Evolutionary conservation across 176 grass and related monocot genomes (phyloP), one percentile per base, ranked within the genome.

Genomic region (Cocos nucifera): DNA sequence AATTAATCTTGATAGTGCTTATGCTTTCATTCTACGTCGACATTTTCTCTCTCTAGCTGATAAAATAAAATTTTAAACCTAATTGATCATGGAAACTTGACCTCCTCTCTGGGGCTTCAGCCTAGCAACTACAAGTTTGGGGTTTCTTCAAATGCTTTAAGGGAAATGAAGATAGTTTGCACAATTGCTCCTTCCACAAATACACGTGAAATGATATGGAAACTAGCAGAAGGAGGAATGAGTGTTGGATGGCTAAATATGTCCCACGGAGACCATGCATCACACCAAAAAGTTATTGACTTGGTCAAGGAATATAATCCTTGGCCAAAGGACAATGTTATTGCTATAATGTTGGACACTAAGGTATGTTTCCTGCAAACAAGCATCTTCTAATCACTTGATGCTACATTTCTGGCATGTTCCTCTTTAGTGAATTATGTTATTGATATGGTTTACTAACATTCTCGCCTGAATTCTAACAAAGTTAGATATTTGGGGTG

Each of bases 151-250:
- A 63, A 48, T 63, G 2, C 8, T 63, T 2, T 5, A 19, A 63
- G 18, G 61, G 52, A 65, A 51, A 65, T 49, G 25, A 65, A 52
- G 15, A 65, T 52, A 65, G 62, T 65, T 8, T 65, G 62, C 49
- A 65, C 62, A 51, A 65, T 65, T 65, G 62, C 49, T 25, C 62
- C 48, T 0, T 65, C 62, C 0, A 24, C 20, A 9, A 65, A 65
- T 19, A 21, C 1, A 1, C 48, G 4, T 12, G 62, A 65, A 15
- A 65, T 65, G 62, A 65, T 65, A 65, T 65, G 48, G 62, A 65
- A 65, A 65, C 21, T 65, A 14, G 62, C 62, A 25, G n/a, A n/a
- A n/a, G 48, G 48, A 26, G 62, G 62, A 65, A 65, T 65, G 62
- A 65, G 52, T 51, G 62, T 21, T 25, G 62, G 49, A 24, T 15